Evolutionary conservation across 202 grass and related monocot genomes (phyloP).

Genomic region (Carex sylvatica): DNA sequence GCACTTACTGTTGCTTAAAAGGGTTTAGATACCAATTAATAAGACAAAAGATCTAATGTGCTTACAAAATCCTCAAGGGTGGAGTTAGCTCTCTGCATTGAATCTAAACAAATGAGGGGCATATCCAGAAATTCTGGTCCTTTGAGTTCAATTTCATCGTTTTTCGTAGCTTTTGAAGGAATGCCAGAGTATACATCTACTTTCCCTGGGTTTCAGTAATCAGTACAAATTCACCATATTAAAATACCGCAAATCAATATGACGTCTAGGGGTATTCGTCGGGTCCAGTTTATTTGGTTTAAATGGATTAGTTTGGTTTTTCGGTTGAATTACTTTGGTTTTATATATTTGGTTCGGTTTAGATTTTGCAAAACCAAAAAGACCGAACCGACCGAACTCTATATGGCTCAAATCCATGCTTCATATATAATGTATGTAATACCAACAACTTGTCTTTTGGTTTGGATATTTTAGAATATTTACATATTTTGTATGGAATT

Average conservation of each 20-base stretch:
- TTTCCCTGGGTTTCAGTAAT: constrained; percentile 34
- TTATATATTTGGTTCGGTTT: too few species aligned
- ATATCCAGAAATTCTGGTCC: constrained; percentile 36
- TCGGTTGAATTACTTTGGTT: too few species aligned
- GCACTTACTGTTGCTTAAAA: neutral
- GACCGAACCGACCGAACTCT: too few species aligned
- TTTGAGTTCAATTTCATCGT: constrained; percentile 31
- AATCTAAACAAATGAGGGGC: constrained; percentile 61
- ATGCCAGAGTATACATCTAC: constrained; percentile 39
- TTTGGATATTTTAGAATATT: too few species aligned
- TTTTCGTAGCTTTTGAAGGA: constrained; percentile 31
- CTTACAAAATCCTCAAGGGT: constrained; percentile 90
- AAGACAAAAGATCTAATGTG: neutral
- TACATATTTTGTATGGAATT: too few species aligned
- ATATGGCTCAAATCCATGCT: too few species aligned
- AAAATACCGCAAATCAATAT: neutral
- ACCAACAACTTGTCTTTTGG: too few species aligned
- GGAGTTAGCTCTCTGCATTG: constrained; percentile 64
- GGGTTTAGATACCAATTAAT: neutral
- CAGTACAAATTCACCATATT: neutral
- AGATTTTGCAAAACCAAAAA: too few species aligned
- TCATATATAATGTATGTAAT: too few species aligned
- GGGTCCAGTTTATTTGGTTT: too few species aligned
- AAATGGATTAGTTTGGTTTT: too few species aligned
- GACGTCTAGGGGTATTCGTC: too few species aligned